phyloP scores from a whole-genome alignment of 768 basidiomycete species.

The Boletellus sp. region DNA sequence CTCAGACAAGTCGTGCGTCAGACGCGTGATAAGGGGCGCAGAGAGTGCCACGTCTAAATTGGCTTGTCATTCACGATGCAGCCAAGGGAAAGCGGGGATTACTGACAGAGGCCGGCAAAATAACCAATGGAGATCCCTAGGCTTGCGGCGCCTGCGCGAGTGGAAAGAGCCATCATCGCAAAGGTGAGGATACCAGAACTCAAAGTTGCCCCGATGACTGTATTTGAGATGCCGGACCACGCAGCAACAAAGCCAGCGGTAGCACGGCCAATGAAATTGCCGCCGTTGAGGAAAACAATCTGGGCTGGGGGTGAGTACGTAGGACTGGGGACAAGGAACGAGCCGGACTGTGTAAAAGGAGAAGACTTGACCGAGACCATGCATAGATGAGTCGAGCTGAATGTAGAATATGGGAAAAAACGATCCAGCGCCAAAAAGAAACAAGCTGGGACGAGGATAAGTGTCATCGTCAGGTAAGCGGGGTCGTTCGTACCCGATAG shows the following conservation, averaged over 20 bases:
- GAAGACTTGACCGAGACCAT: conserved; percentile 41
- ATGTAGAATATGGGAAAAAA: conserved; percentile 56
- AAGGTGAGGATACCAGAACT: conserved; percentile 40
- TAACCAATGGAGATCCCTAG: conserved; percentile 46
- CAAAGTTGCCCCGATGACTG: conserved; percentile 37
- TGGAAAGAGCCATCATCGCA: conserved; percentile 38
- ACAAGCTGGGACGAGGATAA: conserved; percentile 8
- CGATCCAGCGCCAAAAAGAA: conserved; percentile 27
- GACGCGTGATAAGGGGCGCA: conserved; percentile 40
- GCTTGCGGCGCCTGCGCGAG: conserved; percentile 34
- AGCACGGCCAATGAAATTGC: conserved; percentile 36
- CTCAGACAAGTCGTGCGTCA: conserved; percentile 44
- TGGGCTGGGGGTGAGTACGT: conserved; percentile 9
- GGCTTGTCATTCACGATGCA: neutral
- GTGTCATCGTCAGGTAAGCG: neutral
- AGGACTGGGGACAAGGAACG: neutral
- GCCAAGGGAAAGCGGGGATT: neutral
- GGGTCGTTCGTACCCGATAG: conserved; percentile 17
- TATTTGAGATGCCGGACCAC: conserved; percentile 42
- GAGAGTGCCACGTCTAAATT: conserved; percentile 36
- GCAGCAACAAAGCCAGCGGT: conserved; percentile 35
- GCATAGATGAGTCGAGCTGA: conserved; percentile 51
- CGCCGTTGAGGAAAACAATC: conserved; percentile 38
- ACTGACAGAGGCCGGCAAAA: conserved; percentile 45
- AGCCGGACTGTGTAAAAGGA: conserved; percentile 53